Evolutionary conservation across 306 rosid species (phyloP).

Genomic region (Glycine tomentella): DNA sequence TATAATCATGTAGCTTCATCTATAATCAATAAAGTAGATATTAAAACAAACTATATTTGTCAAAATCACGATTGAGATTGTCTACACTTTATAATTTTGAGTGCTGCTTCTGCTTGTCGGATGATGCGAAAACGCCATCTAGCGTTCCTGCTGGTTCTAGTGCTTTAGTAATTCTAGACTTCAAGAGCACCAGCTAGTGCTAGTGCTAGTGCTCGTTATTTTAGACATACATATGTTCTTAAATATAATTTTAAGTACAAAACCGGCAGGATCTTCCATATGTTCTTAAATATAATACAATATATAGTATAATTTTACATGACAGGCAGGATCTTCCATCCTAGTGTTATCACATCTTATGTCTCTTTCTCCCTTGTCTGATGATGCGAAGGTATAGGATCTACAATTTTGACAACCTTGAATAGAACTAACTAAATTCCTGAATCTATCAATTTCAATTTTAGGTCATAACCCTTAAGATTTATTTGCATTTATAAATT

Average conservation of each 20-base stretch:
- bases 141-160: background rate
- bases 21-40: constrained; percentile 18
- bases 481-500: background rate
- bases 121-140: background rate
- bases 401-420: constrained; percentile 20
- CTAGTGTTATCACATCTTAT: too few species aligned
- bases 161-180: background rate
- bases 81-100: background rate
- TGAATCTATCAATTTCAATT: background rate
- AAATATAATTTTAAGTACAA: background rate
- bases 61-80: background rate
- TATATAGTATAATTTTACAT: background rate
- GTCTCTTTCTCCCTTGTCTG: too few species aligned
- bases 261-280: too few species aligned
- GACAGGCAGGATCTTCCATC: background rate
- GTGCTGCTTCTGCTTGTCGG: background rate
- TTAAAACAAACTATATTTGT: background rate
- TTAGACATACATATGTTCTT: background rate
- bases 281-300: background rate
- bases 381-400: too few species aligned
- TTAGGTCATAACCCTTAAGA: background rate
- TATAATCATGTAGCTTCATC: constrained; percentile 4
- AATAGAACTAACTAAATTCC: background rate
- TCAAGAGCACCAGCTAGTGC: background rate
- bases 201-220: background rate